Percentiles rank a stretch among this genome's conserved stretches.
These are phyloP conservation scores for Suillus weaverae DNA, from an alignment of 768 basidiomycete genomes.

Conservation along the genomic window DNA sequence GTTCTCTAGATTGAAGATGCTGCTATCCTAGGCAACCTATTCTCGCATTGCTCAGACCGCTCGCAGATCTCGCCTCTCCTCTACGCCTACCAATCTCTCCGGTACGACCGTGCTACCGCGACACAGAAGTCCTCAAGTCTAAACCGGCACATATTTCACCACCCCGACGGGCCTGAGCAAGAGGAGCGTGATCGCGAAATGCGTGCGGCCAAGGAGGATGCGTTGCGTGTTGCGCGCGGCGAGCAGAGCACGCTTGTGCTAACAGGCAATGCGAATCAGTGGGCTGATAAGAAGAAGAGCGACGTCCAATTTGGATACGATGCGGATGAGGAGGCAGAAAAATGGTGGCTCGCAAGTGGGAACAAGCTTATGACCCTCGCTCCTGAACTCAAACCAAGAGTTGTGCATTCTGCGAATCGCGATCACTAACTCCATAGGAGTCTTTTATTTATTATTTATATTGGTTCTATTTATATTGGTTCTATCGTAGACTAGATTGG, in stretches of 20 bases:
- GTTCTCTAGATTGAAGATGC: conserved; percentile 34
- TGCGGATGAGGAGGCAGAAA: conserved; percentile 49
- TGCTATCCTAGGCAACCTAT: conserved; percentile 45
- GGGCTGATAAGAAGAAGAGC: conserved; percentile 58
- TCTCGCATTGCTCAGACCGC: conserved; percentile 45
- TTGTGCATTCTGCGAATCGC: neutral
- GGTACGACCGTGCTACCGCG: conserved; percentile 47
- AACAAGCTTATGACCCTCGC: conserved; percentile 10
- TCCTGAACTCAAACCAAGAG: neutral
- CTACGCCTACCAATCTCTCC: conserved; percentile 52
- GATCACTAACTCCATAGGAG: neutral
- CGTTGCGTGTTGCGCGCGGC: conserved; percentile 28
- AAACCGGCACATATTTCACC: conserved; percentile 57
- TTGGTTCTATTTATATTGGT: neutral
- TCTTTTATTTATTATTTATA: neutral
- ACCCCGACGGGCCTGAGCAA: conserved; percentile 56
- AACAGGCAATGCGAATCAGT: conserved; percentile 49
- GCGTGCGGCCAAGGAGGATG: conserved; percentile 47
- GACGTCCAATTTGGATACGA: conserved; percentile 52
- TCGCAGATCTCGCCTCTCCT: conserved; percentile 48
- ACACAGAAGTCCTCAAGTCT: conserved; percentile 51
- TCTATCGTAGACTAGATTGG: neutral
- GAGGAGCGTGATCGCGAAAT: conserved; percentile 50
- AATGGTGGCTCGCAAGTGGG: conserved; percentile 47
- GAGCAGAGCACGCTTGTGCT: conserved; percentile 13